Evolutionary conservation across 2,329 filamentous ascomycete species (phyloP).

Genomic region (Pleomassaria siparia): DNA sequence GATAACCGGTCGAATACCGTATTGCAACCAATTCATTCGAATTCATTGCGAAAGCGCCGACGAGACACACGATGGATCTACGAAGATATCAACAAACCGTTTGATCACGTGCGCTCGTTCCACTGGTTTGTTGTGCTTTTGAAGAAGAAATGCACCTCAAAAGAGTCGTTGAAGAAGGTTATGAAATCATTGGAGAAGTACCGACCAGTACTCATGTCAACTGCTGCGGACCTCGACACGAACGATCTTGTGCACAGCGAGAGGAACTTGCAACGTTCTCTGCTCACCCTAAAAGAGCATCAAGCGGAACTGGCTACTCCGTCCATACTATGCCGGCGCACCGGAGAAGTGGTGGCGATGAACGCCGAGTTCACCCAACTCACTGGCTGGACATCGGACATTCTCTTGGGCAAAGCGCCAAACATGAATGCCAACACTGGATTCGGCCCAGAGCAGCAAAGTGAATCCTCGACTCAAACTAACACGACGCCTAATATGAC

Average conservation of each 20-base stretch:
- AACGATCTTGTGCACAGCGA: constrained; percentile 97
- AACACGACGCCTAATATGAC: constrained; percentile 51
- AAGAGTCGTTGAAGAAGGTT: constrained; percentile 76
- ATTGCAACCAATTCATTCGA: constrained; percentile 34
- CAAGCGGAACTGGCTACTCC: constrained; percentile 86
- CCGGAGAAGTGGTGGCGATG: constrained; percentile 90
- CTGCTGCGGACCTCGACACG: constrained; percentile 81
- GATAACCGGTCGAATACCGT: constrained; percentile 33
- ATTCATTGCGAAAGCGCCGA: constrained; percentile 51
- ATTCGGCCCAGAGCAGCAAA: constrained; percentile 42
- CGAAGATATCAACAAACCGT: constrained; percentile 84
- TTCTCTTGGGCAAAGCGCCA: constrained; percentile 81
- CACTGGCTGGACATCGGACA: constrained; percentile 90
- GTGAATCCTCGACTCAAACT: constrained; percentile 34
- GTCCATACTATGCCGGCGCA: constrained; percentile 86
- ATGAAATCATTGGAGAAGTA: constrained; percentile 87
- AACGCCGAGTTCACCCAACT: constrained; percentile 97
- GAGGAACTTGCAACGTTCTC: constrained; percentile 89
- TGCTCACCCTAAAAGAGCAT: constrained; percentile 91
- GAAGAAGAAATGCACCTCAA: constrained; percentile 69
- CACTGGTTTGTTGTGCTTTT: constrained; percentile 83
- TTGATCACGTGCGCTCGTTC: constrained; percentile 87
- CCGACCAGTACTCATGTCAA: constrained; percentile 89
- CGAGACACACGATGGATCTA: constrained; percentile 84
- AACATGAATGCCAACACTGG: constrained; percentile 86